Evolutionary conservation across 805 yeast species (phyloP), one percentile per base, ranked within the genome.

Genomic region (Candida loeiensis): DNA sequence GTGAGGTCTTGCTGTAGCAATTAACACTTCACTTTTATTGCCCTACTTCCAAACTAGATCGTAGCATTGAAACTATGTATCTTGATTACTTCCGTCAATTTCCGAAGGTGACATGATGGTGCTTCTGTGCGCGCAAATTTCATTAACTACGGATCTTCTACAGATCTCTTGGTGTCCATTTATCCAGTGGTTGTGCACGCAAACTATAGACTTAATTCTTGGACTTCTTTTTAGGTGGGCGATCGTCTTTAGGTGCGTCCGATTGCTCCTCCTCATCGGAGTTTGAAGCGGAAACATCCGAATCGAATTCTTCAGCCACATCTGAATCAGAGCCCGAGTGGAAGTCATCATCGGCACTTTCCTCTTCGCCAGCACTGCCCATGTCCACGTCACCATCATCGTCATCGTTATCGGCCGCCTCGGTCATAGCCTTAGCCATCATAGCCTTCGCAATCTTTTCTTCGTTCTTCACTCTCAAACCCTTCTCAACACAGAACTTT

Each of bases 291-390:
- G 64, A 50, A 16, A 70, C 83, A 51, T 85, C 85, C 9, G 88
- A 82, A 54, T 85, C 91, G 53, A 73, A 86, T 59, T 87, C 96
- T 61, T 85, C 95, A 6, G 90, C 95, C 30, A 80, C 80, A 50
- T 85, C 95, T 27, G 80, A 76, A 30, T 76, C 87, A 12, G 74
- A 68, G 4, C 69, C 80, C 6, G 64, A 66, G 16, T 81, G 72
- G 69, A 90, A 91, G 61, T 91, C 98, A 58, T 83, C 96, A 65
- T 89, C 98, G 7, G 71, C 79, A 43, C 85, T 79, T 53, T 85
- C 95, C 36, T 79, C 85, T 44, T 85, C 95, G 41, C 80, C 95
- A 2, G 91, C 95, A 47, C 93, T 84, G 72, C 86, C 45, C 73
- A 69, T 66, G 47, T 65, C 73, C 11, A 64, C 78, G 39, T 72